Conservation (phyloP, 805 yeast species). For the Kluyveromyces nonfermentans region DNA sequence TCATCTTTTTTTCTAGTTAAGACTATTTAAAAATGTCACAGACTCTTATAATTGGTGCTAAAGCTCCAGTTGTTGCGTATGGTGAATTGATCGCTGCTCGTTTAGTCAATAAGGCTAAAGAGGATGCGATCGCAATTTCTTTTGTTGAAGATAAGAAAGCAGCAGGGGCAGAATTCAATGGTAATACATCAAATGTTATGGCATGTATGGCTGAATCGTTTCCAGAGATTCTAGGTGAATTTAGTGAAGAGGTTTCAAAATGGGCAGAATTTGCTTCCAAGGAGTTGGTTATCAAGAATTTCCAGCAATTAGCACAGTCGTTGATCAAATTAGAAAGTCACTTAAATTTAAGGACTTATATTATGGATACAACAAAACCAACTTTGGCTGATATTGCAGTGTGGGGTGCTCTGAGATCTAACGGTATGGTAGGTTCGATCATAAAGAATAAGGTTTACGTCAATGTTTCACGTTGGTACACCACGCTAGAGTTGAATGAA, state of each 20-base stretch:
- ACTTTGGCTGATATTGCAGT: slow-evolving; percentile 76
- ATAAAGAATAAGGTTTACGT: slow-evolving; percentile 75
- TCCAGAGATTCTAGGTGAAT: slow-evolving; percentile 34
- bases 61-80: slow-evolving; percentile 78
- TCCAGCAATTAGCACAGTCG: slow-evolving; percentile 70
- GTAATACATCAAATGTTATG: slow-evolving; percentile 38
- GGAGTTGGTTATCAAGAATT: slow-evolving; percentile 72
- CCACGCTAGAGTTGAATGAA: slow-evolving; percentile 55
- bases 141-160: slow-evolving; percentile 66
- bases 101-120: slow-evolving; percentile 47
- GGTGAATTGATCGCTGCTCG: slow-evolving; percentile 71
- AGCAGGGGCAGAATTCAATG: slow-evolving; percentile 41
- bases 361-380: slow-evolving; percentile 51
- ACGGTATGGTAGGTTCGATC: slow-evolving; percentile 86
- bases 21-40: slow-evolving; percentile 31
- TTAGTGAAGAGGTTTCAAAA: slow-evolving; percentile 34
- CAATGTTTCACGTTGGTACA: slow-evolving; percentile 92
- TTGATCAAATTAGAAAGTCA: slow-evolving; percentile 76
- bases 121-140: slow-evolving; percentile 46
- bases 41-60: slow-evolving; percentile 64
- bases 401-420: slow-evolving; percentile 92
- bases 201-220: slow-evolving; percentile 41
- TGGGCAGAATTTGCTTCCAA: slow-evolving; percentile 64
- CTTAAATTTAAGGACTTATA: slow-evolving; percentile 74
- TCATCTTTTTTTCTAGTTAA: not conserved